Percentiles rank a stretch among this genome's conserved stretches.
phyloP scores from a whole-genome alignment of 2,329 filamentous ascomycete species.

The Coniochaeta prunicola region DNA sequence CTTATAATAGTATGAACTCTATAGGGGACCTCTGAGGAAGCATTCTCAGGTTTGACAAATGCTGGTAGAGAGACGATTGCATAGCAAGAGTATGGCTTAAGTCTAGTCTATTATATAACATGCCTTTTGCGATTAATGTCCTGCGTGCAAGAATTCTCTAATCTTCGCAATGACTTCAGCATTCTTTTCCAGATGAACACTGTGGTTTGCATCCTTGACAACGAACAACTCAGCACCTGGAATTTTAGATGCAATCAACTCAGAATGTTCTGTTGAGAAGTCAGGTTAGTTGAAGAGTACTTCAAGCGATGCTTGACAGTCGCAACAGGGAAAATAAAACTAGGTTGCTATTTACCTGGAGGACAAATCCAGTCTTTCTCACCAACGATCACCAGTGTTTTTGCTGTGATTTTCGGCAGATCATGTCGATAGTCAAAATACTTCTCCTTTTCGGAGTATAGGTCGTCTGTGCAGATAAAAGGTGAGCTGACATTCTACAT shows the following conservation, averaged over 20 bases:
- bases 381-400: constrained; percentile 28
- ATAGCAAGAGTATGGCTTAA: too few relatives aligned
- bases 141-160: neutral
- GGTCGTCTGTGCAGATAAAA: constrained; percentile 18
- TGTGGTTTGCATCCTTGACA: constrained; percentile 24
- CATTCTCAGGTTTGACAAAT: too few relatives aligned
- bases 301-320: too few relatives aligned
- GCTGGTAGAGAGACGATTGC: too few relatives aligned
- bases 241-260: constrained; percentile 19
- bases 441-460: constrained; percentile 26
- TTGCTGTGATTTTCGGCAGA: constrained; percentile 21
- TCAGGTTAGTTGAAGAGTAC: too few relatives aligned
- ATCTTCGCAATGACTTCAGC: constrained; percentile 19
- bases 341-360: constrained; percentile 14
- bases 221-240: constrained; percentile 19
- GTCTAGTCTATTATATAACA: too few relatives aligned
- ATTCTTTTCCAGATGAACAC: constrained; percentile 27
- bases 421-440: constrained; percentile 28
- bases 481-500: constrained; percentile 13
- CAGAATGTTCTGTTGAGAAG: constrained; percentile 19
- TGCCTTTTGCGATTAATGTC: too few relatives aligned
- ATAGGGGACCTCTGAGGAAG: too few relatives aligned
- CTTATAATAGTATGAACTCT: too few relatives aligned
- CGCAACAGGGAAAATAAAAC: neutral
- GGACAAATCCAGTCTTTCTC: constrained; percentile 33